phyloP scores from a whole-genome alignment of 2,329 filamentous ascomycete species.

The Sporothrix brunneoviolacea region DNA sequence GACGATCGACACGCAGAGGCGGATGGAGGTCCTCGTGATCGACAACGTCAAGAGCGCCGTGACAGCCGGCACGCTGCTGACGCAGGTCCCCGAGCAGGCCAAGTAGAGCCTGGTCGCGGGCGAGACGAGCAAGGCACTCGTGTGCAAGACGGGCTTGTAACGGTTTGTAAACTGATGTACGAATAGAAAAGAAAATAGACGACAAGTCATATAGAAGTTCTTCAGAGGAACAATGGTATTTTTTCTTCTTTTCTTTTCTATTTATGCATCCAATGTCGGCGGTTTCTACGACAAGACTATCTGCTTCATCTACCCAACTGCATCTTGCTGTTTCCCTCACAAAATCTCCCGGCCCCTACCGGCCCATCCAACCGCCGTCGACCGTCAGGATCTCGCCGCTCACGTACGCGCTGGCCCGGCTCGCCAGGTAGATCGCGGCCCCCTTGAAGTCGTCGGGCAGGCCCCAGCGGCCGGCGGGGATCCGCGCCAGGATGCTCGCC shows the following conservation, averaged over 20 bases:
- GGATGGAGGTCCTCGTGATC: conserved; percentile 9
- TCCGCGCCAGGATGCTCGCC: conserved; percentile 68
- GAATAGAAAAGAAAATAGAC: too few species aligned
- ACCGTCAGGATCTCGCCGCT: conserved; percentile 76
- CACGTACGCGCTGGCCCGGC: conserved; percentile 71
- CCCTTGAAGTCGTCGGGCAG: conserved; percentile 83
- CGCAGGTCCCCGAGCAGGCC: not conserved
- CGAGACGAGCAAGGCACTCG: not conserved
- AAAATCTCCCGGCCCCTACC: conserved; percentile 36
- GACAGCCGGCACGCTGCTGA: conserved; percentile 1
- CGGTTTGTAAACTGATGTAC: too few species aligned
- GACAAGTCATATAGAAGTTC: too few species aligned
- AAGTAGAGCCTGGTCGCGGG: too few species aligned
- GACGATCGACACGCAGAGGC: conserved; percentile 41
- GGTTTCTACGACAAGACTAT: too few species aligned
- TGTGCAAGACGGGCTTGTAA: too few species aligned
- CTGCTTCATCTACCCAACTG: too few species aligned
- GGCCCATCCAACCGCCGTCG: conserved; percentile 90
- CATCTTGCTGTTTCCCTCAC: too few species aligned
- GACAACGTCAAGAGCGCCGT: conserved; percentile 8
- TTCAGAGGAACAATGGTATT: too few species aligned
- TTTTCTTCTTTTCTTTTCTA: too few species aligned
- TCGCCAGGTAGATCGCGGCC: conserved; percentile 68
- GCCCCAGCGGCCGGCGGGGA: conserved; percentile 81
- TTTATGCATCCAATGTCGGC: too few species aligned